Base-by-base conservation (phyloP, 352 stramenopile genomes). In the Pythium periplocum region DNA sequence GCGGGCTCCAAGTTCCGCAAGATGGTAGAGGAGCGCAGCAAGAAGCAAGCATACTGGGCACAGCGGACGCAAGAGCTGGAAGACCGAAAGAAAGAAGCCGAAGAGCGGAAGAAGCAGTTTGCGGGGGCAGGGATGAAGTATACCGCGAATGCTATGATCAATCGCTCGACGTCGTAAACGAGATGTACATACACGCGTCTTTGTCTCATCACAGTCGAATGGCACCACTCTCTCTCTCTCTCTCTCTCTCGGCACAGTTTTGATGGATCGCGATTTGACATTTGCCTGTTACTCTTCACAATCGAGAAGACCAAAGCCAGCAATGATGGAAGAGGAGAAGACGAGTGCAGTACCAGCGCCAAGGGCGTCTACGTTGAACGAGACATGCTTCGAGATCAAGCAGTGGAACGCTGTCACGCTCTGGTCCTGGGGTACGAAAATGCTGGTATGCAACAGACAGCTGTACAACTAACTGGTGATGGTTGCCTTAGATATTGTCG, bases 391-490 rank as follows among this genome's bases (percentile, higher is more conserved):
- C 64, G 96, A 99, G 85, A 99, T 99, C 68, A 99, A 99, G 71
- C 99, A 99, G 75, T 98, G 96, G 96, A 98, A 98, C 74, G 92
- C 95, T 8, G 91, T 99, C 40, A 96, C 96, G 55, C 98, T 99
- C 75, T 99, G 97, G 97, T 98, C 88, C 7, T 99, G 97, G 96
- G 96, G 79, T 92, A 47, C 63, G 75, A 78, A 44, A 7, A 8
- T 8, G 7, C 38, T 8, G 38, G 12, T 26, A 26, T 26, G 17
- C 17, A 26, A 26, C 17, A 26, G 17, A 26, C 17, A 26, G 17
- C 7, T 8, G 38, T 1, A 42, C 7, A 42, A 45, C 50, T 56
- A 40, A 41, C 6, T 17, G n/a, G 33, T 34, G 31, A 33, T 55
- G 39, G 62, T 6, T 41, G 7, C 7, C 38, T 8, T 42, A 92